A percentile compares a stretch with the other conserved stretches of the same genome.
Conservation (phyloP, 306 rosid genomes). For the Sechiopsis laciniata region DNA sequence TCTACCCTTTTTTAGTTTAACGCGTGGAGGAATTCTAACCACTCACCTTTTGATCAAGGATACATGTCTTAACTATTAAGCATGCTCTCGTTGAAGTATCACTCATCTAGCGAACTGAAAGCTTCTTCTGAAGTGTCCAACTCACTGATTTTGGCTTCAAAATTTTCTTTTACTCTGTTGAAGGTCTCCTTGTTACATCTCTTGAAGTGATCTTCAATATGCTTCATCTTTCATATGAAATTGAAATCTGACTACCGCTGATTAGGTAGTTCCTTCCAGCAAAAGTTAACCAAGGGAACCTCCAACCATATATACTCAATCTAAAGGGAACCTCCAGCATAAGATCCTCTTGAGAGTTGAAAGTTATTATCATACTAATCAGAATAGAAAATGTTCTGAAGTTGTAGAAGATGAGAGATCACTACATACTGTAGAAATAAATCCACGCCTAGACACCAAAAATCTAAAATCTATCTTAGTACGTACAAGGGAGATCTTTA, state of each 20-base stretch:
- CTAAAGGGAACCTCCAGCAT: not conserved
- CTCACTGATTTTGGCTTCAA: not conserved
- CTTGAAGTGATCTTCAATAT: not conserved
- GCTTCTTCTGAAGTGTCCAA: not conserved
- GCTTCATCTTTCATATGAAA: not conserved
- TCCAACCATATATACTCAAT: conserved; percentile 1
- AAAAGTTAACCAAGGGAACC: not conserved
- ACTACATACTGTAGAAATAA: not conserved
- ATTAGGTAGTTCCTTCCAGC: not conserved
- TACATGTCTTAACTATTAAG: not conserved
- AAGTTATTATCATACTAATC: not conserved
- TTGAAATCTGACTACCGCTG: not conserved
- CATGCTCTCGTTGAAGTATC: not conserved
- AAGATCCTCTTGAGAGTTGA: not conserved
- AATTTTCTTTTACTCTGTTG: not conserved
- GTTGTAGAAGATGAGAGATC: conserved; percentile 2
- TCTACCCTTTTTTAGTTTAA: too few species aligned
- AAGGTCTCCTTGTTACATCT: not conserved
- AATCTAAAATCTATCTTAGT: not conserved
- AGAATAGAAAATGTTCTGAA: not conserved
- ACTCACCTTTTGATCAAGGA: not conserved
- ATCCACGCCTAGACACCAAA: not conserved
- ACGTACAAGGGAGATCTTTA: not conserved
- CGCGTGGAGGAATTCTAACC: not conserved
- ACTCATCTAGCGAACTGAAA: not conserved